These are phyloP conservation scores for Xylaria sp. DNA, from an alignment of 2,329 filamentous ascomycete genomes.

Conservation along the genomic window DNA sequence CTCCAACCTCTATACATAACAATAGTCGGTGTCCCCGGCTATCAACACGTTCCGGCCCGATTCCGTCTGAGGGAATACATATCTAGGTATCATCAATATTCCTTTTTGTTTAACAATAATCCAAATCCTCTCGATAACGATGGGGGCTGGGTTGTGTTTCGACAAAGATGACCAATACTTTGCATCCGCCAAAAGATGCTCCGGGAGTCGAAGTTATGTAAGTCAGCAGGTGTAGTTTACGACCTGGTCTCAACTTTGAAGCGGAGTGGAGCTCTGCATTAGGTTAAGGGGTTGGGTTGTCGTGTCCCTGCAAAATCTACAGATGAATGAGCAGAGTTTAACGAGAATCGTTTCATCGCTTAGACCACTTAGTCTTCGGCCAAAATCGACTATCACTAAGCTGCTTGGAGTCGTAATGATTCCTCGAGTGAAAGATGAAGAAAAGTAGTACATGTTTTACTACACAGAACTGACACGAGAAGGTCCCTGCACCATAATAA, in stretches of 20 bases:
- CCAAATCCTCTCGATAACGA: not conserved
- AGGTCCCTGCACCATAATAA: not conserved
- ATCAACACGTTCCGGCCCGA: constrained; percentile 14
- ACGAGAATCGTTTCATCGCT: not conserved
- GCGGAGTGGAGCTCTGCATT: constrained; percentile 17
- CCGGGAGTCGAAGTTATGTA: not conserved
- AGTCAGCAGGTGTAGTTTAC: not conserved
- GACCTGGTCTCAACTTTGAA: constrained; percentile 4
- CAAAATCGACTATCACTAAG: not conserved
- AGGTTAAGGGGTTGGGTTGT: constrained; percentile 14
- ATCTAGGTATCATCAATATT: not conserved
- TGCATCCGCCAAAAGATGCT: not conserved
- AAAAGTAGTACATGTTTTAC: too few species aligned
- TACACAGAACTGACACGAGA: not conserved
- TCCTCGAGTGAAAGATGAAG: not conserved
- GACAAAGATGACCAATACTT: not conserved
- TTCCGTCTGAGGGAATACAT: constrained; percentile 8
- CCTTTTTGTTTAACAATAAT: too few species aligned
- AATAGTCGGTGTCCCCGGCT: constrained; percentile 10
- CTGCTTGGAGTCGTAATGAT: not conserved
- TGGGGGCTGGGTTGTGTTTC: not conserved
- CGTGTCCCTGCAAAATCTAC: constrained; percentile 2
- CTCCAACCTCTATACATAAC: constrained; percentile 9
- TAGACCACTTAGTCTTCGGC: not conserved
- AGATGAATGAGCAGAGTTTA: not conserved